Base-by-base conservation (phyloP, 2,329 filamentous ascomycete genomes). In the Reticulascus tulasneorum region DNA sequence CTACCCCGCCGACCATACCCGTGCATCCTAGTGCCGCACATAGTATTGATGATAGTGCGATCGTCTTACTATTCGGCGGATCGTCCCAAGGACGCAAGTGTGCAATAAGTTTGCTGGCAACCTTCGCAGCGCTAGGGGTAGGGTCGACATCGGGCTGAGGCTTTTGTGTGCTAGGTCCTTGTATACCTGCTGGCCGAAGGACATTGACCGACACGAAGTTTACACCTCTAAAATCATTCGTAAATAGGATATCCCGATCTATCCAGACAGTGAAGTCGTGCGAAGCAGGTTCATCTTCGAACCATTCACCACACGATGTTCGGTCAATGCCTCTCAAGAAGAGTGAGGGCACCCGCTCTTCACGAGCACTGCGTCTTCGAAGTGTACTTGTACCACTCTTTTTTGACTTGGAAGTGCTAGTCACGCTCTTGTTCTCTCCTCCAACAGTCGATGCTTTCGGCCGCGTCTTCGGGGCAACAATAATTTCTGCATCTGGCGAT, bases 401-500 rank as follows among this genome's bases (percentile, higher is more conserved):
- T 54, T 86, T 91, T 51, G 82, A 88, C 48, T 83, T 82, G 28
- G 87, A 87, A 3, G 83, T 84, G 50, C 86, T 88, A 1, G 82
- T 75, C 8, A 90, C 84, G 55, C 90, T 96, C 40, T 84, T 75
- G 53, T 77, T 88, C 48, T 94, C 88, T 23, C 80, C 77, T n/a
- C 70, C 77, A 40, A 65, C 73, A 37, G 82, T 77, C 4, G 79
- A 69, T 22, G 73, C 66, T 57, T 86, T 89, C 26, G 84, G 73
- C 37, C 91, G 78, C 18, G 83, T 84, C 65, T 98, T 98, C 1
- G 93, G 93, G 4, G 93, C 93, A 42, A 98, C 93, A 47, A 97
- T 94, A 32, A 98, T 90, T 62, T 98, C 93, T 16, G 91, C 91
- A 56, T 97, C 89, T 1, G 90, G 86, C 0, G 87, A 85, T 33